A percentile compares a stretch with the other conserved stretches of the same genome.
Conservation (phyloP, 257 asterid genomes). For the Perilla frutescens region DNA sequence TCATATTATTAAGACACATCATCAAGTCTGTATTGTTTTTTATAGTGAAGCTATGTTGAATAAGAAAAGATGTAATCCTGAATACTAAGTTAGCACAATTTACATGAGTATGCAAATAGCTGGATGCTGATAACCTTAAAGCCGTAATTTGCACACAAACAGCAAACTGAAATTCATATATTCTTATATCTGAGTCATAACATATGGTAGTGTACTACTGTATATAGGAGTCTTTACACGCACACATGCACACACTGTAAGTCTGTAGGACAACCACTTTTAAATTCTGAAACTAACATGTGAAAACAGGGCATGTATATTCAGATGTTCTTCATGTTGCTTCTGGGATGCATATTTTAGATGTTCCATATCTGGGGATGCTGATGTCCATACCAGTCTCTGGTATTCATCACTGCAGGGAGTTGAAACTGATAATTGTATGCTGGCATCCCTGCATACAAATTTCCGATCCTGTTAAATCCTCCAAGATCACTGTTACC, state of each 20-base stretch:
- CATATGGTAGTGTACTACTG: background rate
- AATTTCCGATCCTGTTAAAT: constrained; percentile 3
- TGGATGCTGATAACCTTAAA: background rate
- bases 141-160: background rate
- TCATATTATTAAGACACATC: no score
- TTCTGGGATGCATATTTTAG: constrained; percentile 30
- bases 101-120: background rate
- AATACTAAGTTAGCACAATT: no score
- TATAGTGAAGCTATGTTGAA: no score
- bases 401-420: constrained; percentile 36
- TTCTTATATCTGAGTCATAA: background rate
- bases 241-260: background rate
- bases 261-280: background rate
- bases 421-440: constrained; percentile 37
- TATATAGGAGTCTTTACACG: constrained; percentile 14
- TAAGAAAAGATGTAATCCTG: no score
- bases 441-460: constrained; percentile 31
- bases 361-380: constrained; percentile 29
- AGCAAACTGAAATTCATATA: background rate
- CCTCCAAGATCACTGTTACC: constrained; percentile 17
- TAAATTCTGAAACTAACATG: constrained; percentile 2
- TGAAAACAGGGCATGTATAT: constrained; percentile 21
- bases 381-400: constrained; percentile 40
- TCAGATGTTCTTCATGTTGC: background rate
- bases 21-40: no score